Conservation (phyloP, 148 eudicot species). For the Silene uniflora region DNA sequence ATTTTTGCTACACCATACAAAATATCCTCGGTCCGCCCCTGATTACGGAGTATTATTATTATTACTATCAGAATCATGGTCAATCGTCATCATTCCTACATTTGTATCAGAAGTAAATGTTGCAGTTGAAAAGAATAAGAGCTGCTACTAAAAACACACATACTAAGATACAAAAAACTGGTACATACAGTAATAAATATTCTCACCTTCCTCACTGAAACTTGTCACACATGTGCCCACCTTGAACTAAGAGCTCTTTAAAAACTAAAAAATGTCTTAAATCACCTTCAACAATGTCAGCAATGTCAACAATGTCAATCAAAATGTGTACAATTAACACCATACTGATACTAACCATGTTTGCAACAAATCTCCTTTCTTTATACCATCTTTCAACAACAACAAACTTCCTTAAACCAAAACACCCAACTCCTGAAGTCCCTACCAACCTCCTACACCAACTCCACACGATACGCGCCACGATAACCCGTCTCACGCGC, state of each 20-base stretch:
- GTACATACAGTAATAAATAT: background rate
- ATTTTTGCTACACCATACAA: too few relatives aligned
- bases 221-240: background rate
- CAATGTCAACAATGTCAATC: conserved; percentile 43
- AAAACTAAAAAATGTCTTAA: background rate
- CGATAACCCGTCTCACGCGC: conserved; percentile 87
- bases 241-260: background rate
- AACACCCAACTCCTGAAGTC: conserved; percentile 26
- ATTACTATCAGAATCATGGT: too few relatives aligned
- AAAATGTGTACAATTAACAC: conserved; percentile 63
- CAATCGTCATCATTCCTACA: too few relatives aligned
- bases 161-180: background rate
- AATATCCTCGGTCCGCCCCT: too few relatives aligned
- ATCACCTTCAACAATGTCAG: too few relatives aligned
- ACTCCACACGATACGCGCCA: conserved; percentile 81
- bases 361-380: conserved; percentile 79
- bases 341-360: conserved; percentile 80
- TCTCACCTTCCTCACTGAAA: background rate
- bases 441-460: conserved; percentile 78
- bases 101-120: background rate
- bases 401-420: conserved; percentile 36
- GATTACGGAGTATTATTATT: too few relatives aligned
- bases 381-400: conserved; percentile 83
- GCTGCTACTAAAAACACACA: background rate
- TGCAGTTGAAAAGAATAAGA: background rate